Evolutionary conservation across 179 eudicot species (phyloP).

Genomic region (Carnegiea gigantea): DNA sequence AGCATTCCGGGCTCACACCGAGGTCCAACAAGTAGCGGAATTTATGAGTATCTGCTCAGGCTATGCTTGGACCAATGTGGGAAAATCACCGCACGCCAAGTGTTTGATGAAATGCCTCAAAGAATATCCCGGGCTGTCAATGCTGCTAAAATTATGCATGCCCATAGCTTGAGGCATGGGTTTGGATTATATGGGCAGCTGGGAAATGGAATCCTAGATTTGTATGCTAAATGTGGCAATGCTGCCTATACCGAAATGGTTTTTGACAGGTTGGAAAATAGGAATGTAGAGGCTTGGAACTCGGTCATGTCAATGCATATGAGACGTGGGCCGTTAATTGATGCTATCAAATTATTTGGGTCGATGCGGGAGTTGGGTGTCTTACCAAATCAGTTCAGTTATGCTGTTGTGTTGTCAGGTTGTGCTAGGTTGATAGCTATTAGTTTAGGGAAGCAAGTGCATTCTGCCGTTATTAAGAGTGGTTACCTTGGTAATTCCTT

Average conservation of each 20-base stretch:
- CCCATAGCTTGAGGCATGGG: conserved; percentile 52
- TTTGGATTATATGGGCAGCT: conserved; percentile 44
- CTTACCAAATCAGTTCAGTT: conserved; percentile 60
- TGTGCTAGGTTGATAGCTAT: conserved; percentile 53
- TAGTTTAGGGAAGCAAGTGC: conserved; percentile 60
- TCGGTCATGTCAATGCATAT: conserved; percentile 66
- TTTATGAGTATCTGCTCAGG: conserved; percentile 32
- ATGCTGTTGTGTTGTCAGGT: conserved; percentile 63
- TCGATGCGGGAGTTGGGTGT: conserved; percentile 46
- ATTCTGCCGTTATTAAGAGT: conserved; percentile 51
- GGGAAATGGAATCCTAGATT: conserved; percentile 73
- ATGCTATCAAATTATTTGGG: conserved; percentile 41
- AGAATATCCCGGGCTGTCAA: conserved; percentile 38
- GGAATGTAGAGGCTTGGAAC: conserved; percentile 74
- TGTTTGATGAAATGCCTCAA: conserved; percentile 75
- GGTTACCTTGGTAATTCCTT: conserved; percentile 54
- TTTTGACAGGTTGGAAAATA: conserved; percentile 46
- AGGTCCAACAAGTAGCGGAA: neutral
- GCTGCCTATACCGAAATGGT: conserved; percentile 46
- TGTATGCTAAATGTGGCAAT: conserved; percentile 77
- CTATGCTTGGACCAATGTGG: conserved; percentile 54
- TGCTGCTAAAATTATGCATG: conserved; percentile 43
- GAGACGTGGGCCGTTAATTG: conserved; percentile 45
- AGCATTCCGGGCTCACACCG: neutral
- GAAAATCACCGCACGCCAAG: conserved; percentile 47